phyloP scores from a whole-genome alignment of 768 basidiomycete genomes.

The Vishniacozyma victoriae region DNA sequence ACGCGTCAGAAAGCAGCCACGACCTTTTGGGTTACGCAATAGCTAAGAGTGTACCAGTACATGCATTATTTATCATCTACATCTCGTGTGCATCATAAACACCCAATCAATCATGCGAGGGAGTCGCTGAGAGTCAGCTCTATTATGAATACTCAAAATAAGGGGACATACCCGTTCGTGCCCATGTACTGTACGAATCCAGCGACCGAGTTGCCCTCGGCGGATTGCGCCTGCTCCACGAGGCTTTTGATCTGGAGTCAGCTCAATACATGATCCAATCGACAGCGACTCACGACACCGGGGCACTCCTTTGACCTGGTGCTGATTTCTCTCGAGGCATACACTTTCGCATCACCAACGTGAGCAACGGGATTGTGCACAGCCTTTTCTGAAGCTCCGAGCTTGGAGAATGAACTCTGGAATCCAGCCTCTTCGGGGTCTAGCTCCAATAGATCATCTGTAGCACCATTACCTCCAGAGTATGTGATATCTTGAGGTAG shows the following conservation, averaged over 20 bases:
- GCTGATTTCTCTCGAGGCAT: conserved; percentile 30
- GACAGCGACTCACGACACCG: conserved; percentile 27
- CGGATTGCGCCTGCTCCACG: conserved; percentile 14
- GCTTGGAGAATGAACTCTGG: conserved; percentile 85
- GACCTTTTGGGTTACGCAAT: too few relatives aligned
- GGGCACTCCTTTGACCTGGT: conserved; percentile 28
- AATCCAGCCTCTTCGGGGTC: conserved; percentile 92
- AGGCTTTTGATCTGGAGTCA: conserved; percentile 8
- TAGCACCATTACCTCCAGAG: conserved; percentile 43
- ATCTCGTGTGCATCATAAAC: too few relatives aligned
- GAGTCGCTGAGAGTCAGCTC: too few relatives aligned
- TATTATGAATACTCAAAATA: too few relatives aligned
- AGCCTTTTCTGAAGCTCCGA: conserved; percentile 69
- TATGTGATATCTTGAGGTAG: conserved; percentile 62
- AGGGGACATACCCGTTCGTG: conserved; percentile 17
- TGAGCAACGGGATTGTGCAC: conserved; percentile 58
- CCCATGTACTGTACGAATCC: conserved; percentile 20
- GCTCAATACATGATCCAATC: background rate
- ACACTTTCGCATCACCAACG: conserved; percentile 45
- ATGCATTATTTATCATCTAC: too few relatives aligned
- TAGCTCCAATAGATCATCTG: conserved; percentile 61
- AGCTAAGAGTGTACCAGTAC: too few relatives aligned
- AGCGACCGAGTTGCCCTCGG: conserved; percentile 16
- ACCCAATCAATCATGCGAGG: too few relatives aligned
- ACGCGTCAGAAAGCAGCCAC: too few relatives aligned